These are phyloP conservation scores for Trichoderma cornu-damae DNA, from an alignment of 2,329 filamentous ascomycete species.

Conservation along the genomic window DNA sequence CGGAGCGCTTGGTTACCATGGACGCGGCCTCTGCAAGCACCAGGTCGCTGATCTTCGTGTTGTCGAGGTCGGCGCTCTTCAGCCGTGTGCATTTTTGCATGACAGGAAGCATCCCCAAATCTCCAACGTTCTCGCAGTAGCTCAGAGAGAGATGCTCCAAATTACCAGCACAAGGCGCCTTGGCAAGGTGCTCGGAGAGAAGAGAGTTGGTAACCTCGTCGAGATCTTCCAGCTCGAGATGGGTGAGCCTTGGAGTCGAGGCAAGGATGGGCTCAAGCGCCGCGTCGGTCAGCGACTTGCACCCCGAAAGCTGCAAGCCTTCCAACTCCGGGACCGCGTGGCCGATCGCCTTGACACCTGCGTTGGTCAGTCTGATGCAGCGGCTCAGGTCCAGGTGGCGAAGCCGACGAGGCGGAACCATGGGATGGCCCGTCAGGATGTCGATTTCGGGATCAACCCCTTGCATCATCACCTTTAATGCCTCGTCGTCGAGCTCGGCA, in stretches of 20 bases:
- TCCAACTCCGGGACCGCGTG: constrained; percentile 73
- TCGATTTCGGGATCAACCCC: constrained; percentile 75
- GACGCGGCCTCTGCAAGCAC: constrained; percentile 77
- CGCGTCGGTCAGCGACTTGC: constrained; percentile 66
- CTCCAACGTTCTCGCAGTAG: constrained; percentile 82
- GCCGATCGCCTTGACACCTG: constrained; percentile 65
- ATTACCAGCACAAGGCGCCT: constrained; percentile 63
- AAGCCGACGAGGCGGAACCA: constrained; percentile 71
- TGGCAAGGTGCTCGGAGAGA: constrained; percentile 66
- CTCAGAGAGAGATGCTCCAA: constrained; percentile 82
- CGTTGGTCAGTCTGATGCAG: constrained; percentile 67
- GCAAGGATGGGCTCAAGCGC: constrained; percentile 68
- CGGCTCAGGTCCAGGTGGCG: constrained; percentile 81
- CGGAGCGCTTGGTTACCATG: constrained; percentile 64
- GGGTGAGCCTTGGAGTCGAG: constrained; percentile 70
- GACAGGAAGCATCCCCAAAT: constrained; percentile 76
- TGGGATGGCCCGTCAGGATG: constrained; percentile 67
- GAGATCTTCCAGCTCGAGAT: constrained; percentile 86
- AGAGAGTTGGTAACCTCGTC: constrained; percentile 69
- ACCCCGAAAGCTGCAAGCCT: constrained; percentile 77
- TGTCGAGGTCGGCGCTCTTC: constrained; percentile 77
- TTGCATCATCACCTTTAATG: constrained; percentile 68
- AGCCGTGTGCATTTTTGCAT: constrained; percentile 69
- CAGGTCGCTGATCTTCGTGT: constrained; percentile 84
- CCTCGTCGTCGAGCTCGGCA: constrained; percentile 68